Conservation (phyloP, 305 asterid genomes). For the Solanum hybrid region DNA sequence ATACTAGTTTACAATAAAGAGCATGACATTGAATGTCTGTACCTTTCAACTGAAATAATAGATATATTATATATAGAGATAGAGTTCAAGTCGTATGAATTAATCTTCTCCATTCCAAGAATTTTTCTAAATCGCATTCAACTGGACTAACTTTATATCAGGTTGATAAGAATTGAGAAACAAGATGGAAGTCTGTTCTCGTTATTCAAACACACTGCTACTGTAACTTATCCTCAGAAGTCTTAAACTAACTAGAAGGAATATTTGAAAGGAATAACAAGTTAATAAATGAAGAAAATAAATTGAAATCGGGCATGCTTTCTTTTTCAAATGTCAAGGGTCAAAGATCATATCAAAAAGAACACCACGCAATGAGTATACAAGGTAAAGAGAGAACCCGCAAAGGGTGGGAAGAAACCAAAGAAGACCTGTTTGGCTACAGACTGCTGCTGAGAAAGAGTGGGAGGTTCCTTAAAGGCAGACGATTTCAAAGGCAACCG, state of each 20-base stretch:
- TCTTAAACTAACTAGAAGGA: background rate
- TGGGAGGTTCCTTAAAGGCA: background rate
- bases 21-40: background rate
- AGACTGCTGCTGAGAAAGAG: conserved; percentile 18
- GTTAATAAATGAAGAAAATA: background rate
- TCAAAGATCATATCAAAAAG: background rate
- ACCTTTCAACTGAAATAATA: background rate
- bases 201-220: background rate
- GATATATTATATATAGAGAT: background rate
- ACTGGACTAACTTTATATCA: background rate
- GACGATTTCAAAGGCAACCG: conserved; percentile 12
- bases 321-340: background rate
- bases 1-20: background rate
- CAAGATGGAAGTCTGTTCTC: background rate
- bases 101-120: background rate
- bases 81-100: background rate
- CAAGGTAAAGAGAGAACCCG: background rate
- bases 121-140: background rate
- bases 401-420: background rate
- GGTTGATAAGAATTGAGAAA: background rate
- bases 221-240: background rate
- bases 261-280: background rate
- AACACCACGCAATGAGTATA: background rate
- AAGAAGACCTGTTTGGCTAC: conserved; percentile 54
- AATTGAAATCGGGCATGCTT: background rate